Percentiles rank a stretch among this genome's conserved stretches.
These are phyloP conservation scores for Craterostigma plantagineum DNA, from an alignment of 257 asterid species.

Conservation along the genomic window DNA sequence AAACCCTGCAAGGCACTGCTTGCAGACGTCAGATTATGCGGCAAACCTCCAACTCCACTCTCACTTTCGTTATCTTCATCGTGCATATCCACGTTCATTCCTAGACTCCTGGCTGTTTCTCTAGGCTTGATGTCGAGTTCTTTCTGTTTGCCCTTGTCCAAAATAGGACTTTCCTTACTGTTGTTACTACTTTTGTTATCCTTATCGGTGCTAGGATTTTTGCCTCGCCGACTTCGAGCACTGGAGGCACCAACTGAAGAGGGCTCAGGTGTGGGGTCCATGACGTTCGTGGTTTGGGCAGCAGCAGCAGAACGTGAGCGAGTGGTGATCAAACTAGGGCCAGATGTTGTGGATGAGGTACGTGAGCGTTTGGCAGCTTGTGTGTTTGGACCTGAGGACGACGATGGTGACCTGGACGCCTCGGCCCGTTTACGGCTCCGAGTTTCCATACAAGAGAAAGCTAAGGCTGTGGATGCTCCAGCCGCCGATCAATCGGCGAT, in stretches of 20 bases:
- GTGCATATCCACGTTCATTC: slow-evolving; percentile 55
- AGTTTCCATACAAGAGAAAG: slow-evolving; percentile 97
- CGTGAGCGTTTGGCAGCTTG: slow-evolving; percentile 83
- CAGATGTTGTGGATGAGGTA: slow-evolving; percentile 27
- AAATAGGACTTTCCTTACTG: slow-evolving; percentile 21
- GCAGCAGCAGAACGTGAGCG: slow-evolving; percentile 48
- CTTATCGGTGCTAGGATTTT: slow-evolving; percentile 30
- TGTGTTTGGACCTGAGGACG: slow-evolving; percentile 76
- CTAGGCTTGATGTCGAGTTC: slow-evolving; percentile 54
- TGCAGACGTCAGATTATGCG: slow-evolving; percentile 78
- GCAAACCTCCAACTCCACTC: slow-evolving; percentile 75
- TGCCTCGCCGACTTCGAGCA: slow-evolving; percentile 74
- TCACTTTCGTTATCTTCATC: slow-evolving; percentile 63
- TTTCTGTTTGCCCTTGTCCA: slow-evolving; percentile 87
- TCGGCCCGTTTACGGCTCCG: slow-evolving; percentile 99
- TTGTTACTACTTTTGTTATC: slow-evolving; percentile 4
- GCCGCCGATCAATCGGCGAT: slow-evolving; percentile 99
- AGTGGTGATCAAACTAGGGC: slow-evolving; percentile 27
- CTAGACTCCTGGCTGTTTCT: slow-evolving; percentile 49
- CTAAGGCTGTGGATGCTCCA: slow-evolving; percentile 25
- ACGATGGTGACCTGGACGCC: slow-evolving; percentile 96
- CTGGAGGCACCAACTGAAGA: slow-evolving; percentile 71
- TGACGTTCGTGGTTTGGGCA: slow-evolving; percentile 11
- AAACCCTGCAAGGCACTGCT: slow-evolving; percentile 95
- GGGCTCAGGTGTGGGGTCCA: slow-evolving; percentile 67